phyloP scores from a whole-genome alignment of 1,139 yeast genomes.

The Geotrichum aggregatum region DNA sequence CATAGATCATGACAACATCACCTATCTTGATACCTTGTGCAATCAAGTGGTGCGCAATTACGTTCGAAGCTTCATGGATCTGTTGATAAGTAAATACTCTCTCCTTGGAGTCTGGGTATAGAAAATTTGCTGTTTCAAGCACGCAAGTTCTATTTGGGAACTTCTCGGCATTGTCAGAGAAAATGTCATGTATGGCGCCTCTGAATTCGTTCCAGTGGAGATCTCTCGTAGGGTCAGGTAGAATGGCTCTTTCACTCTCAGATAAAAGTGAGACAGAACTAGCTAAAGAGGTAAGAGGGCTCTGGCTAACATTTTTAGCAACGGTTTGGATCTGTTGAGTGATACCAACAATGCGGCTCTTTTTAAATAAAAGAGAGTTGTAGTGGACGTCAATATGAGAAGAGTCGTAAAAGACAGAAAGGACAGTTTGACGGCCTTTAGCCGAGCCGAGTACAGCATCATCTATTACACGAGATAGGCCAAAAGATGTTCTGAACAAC shows the following conservation, averaged over 20 bases:
- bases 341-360: slow-evolving; percentile 62
- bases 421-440: slow-evolving; percentile 45
- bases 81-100: slow-evolving; percentile 78
- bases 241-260: slow-evolving; percentile 48
- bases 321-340: slow-evolving; percentile 70
- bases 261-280: slow-evolving; percentile 67
- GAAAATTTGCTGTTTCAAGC: slow-evolving; percentile 77
- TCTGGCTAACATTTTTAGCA: slow-evolving; percentile 30
- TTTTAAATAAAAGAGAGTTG: slow-evolving; percentile 71
- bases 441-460: slow-evolving; percentile 32
- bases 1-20: slow-evolving; percentile 95
- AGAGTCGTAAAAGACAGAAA: slow-evolving; percentile 50
- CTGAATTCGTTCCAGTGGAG: slow-evolving; percentile 87
- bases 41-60: slow-evolving; percentile 84
- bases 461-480: slow-evolving; percentile 14
- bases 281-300: slow-evolving; percentile 43
- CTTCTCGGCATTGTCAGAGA: slow-evolving; percentile 73
- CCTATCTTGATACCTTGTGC: slow-evolving; percentile 79
- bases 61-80: slow-evolving; percentile 89
- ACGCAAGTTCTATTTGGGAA: slow-evolving; percentile 88
- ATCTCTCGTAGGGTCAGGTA: slow-evolving; percentile 86
- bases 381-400: slow-evolving; percentile 49
- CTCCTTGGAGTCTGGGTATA: slow-evolving; percentile 50
- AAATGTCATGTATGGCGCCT: slow-evolving; percentile 95
- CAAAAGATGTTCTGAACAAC: slow-evolving; percentile 58